Base-by-base conservation (phyloP, 2,329 filamentous ascomycete genomes). In the Chalaropsis ovoidea region DNA sequence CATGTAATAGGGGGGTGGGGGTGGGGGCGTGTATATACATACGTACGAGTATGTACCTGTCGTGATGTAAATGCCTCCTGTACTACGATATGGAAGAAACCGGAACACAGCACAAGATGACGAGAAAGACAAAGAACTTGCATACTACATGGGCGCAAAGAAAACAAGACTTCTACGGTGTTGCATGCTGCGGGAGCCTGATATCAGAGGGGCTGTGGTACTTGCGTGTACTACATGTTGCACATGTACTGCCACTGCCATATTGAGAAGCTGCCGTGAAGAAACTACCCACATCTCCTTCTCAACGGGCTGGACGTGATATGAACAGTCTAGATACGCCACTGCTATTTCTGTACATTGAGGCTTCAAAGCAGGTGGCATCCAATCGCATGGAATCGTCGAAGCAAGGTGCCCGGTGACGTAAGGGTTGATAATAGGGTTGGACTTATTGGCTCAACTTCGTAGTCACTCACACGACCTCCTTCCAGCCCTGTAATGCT, bases 21-120 rank as follows among this genome's bases (percentile, higher is more conserved):
- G n/a, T n/a, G n/a, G n/a, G n/a, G n/a, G 15, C 15, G 7, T 2
- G 27, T 56, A 2, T 31, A 3, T n/a, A 56, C 13, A 11, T 35
- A 56, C 54, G 5, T 41, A 17, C 2, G 8, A 19, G 54, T 13
- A 42, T 49, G 52, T 2, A 39, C 45, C 35, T 41, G 31, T 7
- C 39, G 39, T 22, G 7, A 56, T 17, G n/a, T 35, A 42, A 42
- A 45, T 54, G 54, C 27, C 54, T 35, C 27, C 24, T 58, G 15
- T n/a, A 58, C 54, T n/a, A 62, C 43, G 6, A 5, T 47, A 49
- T 62, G 64, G 60, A 52, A 65, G 43, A 65, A 65, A 65, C 60
- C 64, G 58, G 64, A 62, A 65, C 22, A n/a, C 27, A 62, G 58
- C 10, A 56, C 52, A 52, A 39, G 17, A 42, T 8, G 17, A 35